Evolutionary conservation across 192 early-diverging fungal species (phyloP).

Genomic region (Umbelopsis isabellina): DNA sequence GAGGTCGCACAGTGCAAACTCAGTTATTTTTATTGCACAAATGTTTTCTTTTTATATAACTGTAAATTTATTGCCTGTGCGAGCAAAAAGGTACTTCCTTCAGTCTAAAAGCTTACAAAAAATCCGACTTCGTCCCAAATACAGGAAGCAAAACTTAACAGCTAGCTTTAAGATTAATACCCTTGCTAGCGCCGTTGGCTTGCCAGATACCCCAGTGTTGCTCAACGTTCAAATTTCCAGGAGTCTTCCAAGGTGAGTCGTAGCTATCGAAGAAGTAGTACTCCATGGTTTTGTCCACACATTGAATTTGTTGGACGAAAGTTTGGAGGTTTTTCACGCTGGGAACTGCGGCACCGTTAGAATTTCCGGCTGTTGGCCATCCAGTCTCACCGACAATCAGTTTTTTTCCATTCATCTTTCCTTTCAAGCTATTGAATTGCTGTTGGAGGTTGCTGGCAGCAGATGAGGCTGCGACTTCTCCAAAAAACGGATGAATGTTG

Average conservation of each 20-base stretch:
- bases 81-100: too few relatives aligned
- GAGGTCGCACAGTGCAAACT: background rate
- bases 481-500: conserved; percentile 65
- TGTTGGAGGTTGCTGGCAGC: conserved; percentile 47
- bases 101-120: too few relatives aligned
- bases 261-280: conserved; percentile 64
- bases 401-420: conserved; percentile 46
- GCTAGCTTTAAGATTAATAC: background rate
- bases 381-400: conserved; percentile 64
- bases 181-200: conserved; percentile 25
- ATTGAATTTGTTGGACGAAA: conserved; percentile 52
- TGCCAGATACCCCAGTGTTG: conserved; percentile 31
- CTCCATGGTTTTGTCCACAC: conserved; percentile 48
- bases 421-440: conserved; percentile 53
- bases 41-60: too few relatives aligned
- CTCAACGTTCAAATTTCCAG: conserved; percentile 37
- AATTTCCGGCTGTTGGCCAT: conserved; percentile 60
- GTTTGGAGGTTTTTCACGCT: conserved; percentile 45
- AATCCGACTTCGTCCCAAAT: background rate
- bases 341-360: conserved; percentile 47
- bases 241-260: conserved; percentile 62
- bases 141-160: background rate
- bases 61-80: too few relatives aligned
- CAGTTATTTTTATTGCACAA: too few relatives aligned
- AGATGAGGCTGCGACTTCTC: conserved; percentile 46